Base-by-base conservation (phyloP, 495 filamentous ascomycete genomes). In the Cercophora scortea region DNA sequence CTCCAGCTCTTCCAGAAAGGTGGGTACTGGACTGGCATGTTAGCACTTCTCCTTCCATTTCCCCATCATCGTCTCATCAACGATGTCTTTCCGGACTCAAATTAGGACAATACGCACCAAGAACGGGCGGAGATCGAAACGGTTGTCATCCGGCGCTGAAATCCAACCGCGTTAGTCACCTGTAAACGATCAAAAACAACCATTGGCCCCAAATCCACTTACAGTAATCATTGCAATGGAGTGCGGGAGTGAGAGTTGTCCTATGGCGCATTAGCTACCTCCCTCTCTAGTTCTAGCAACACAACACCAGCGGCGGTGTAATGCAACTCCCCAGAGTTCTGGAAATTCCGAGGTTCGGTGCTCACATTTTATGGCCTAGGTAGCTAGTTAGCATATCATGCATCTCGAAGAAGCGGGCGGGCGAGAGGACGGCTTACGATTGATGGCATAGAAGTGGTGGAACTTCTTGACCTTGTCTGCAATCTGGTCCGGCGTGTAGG, bases 381-480 rank as follows among this genome's bases (percentile, higher is more conserved):
- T 5, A 25, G 25, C 8, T 42, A 15, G 19, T 50, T 42, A 50
- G 48, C 5, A 33, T 32, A 43, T 16, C 13, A 25, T 11, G 17
- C 3, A 46, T 46, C 8, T 32, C 7, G 10, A 13, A 16, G 1
- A 15, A 32, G 11, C 2, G 1, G 1, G 11, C 2, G 1, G 1
- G 4, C 11, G 9, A 6, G 8, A 38, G 33, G 9, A 36, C 39
- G 11, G 49, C 44, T 15, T 32, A 47, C 45, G 47, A 45, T 70
- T 68, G 36, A 77, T 71, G 8, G 72, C 75, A 63, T 84, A 86
- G 55, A 70, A 84, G 57, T 79, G 80, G 67, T 82, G 84, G 70
- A 94, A 94, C 12, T 72, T 70, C 52, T 79, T 75, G 5, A 85
- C 81, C 65, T 90, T 93, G 55, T 82, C 79, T 9, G 77, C 76